A percentile compares a stretch with the other conserved stretches of the same genome.
phyloP scores from a whole-genome alignment of 768 basidiomycete species.

The Mrakia hoshinonis region DNA sequence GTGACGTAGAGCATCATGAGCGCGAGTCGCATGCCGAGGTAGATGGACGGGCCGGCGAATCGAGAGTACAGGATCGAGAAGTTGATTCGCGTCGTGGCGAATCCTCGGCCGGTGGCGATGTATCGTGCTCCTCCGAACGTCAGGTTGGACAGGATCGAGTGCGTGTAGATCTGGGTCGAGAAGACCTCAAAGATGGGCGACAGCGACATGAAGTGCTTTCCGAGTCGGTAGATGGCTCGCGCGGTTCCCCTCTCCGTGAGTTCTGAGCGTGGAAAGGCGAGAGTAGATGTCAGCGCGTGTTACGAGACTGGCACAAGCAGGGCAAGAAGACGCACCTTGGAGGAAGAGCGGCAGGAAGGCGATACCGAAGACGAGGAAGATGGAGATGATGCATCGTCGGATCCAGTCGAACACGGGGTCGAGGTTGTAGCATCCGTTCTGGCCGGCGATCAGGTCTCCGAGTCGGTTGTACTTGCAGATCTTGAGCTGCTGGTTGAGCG shows the following conservation, averaged over 20 bases:
- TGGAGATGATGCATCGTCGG: conserved; percentile 87
- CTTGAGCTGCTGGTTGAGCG: conserved; percentile 67
- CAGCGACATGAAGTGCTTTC: conserved; percentile 86
- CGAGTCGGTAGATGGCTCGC: conserved; percentile 80
- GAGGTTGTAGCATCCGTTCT: conserved; percentile 88
- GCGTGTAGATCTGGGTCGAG: conserved; percentile 94
- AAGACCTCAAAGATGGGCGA: conserved; percentile 97
- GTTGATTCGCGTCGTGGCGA: conserved; percentile 87
- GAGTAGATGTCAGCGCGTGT: conserved; percentile 9
- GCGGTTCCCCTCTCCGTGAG: conserved; percentile 88
- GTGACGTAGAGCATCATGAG: conserved; percentile 91
- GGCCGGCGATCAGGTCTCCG: conserved; percentile 65
- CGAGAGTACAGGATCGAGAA: conserved; percentile 95
- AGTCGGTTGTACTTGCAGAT: conserved; percentile 70
- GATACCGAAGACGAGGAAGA: conserved; percentile 97
- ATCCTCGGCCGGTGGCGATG: conserved; percentile 97
- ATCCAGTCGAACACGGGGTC: conserved; percentile 93
- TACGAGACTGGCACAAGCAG: not conserved
- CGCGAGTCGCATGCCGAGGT: conserved; percentile 87
- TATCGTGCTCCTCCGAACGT: conserved; percentile 97
- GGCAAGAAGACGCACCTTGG: conserved; percentile 55
- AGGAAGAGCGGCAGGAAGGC: conserved; percentile 89
- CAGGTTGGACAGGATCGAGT: conserved; percentile 92
- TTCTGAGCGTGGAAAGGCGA: conserved; percentile 50
- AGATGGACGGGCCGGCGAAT: conserved; percentile 96